A percentile compares a stretch with the other conserved stretches of the same genome.
phyloP scores from a whole-genome alignment of 192 early-diverging fungal species.

The Podila horticola region DNA sequence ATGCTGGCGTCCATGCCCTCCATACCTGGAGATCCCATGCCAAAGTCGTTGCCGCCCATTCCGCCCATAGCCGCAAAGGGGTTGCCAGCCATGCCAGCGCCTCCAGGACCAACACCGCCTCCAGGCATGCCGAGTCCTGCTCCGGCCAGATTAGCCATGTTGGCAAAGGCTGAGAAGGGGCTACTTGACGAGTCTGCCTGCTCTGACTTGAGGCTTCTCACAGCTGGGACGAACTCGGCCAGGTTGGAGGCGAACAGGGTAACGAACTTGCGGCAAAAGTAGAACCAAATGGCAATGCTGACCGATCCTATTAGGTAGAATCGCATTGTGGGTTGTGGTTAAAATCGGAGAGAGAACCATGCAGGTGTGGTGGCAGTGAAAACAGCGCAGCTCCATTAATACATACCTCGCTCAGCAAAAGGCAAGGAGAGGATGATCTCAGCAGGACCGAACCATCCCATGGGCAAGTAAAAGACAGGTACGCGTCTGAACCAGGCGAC shows the following conservation, averaged over 20 bases:
- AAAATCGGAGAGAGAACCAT: no score
- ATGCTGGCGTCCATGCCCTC: slow-evolving; percentile 3
- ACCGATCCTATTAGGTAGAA: slow-evolving; percentile 66
- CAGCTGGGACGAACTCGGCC: slow-evolving; percentile 39
- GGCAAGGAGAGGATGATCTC: slow-evolving; percentile 75
- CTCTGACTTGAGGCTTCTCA: slow-evolving; percentile 23
- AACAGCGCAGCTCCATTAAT: neutral
- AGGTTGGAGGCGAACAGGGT: slow-evolving; percentile 52
- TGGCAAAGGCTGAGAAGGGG: slow-evolving; percentile 34
- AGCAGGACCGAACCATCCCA: slow-evolving; percentile 82
- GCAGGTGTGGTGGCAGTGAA: no score
- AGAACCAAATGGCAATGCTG: slow-evolving; percentile 81
- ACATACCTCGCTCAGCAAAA: slow-evolving; percentile 73
- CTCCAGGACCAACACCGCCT: slow-evolving; percentile 8
- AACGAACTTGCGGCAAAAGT: slow-evolving; percentile 73
- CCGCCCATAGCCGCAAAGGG: slow-evolving; percentile 21
- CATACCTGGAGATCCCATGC: slow-evolving; percentile 27
- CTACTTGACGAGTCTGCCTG: slow-evolving; percentile 10
- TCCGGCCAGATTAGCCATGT: slow-evolving; percentile 34
- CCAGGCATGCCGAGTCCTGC: slow-evolving; percentile 12
- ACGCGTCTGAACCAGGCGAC: slow-evolving; percentile 72
- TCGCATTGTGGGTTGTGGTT: no score
- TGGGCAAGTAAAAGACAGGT: slow-evolving; percentile 82
- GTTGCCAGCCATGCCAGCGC: slow-evolving; percentile 24
- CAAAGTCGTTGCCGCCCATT: slow-evolving; percentile 15